phyloP scores from a whole-genome alignment of 345 rosid species.

The Cardamine occulta region DNA sequence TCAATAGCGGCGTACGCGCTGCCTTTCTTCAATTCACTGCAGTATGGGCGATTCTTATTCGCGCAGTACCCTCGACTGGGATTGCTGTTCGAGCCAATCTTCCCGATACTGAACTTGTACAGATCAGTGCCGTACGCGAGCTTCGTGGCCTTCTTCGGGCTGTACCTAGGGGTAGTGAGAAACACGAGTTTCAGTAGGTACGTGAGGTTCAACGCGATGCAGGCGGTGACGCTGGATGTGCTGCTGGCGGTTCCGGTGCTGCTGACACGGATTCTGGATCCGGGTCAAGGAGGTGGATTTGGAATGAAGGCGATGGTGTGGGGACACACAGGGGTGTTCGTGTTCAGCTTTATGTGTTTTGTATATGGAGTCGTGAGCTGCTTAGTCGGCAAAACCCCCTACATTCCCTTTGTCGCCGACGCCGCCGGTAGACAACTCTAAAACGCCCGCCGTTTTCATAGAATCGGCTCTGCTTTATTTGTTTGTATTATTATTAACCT shows the following conservation, averaged over 20 bases:
- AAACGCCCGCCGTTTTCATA: not conserved
- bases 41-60: slow-evolving; percentile 82
- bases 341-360: slow-evolving; percentile 74
- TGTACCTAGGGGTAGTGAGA: slow-evolving; percentile 81
- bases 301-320: slow-evolving; percentile 66
- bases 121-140: slow-evolving; percentile 81
- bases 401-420: slow-evolving; percentile 78
- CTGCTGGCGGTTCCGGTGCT: slow-evolving; percentile 74
- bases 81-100: slow-evolving; percentile 63
- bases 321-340: slow-evolving; percentile 75
- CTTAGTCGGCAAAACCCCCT: slow-evolving; percentile 79
- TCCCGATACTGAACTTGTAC: slow-evolving; percentile 73
- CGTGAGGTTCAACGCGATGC: slow-evolving; percentile 89
- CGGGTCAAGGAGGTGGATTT: slow-evolving; percentile 64
- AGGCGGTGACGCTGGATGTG: slow-evolving; percentile 86
- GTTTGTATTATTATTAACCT: not conserved
- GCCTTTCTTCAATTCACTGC: slow-evolving; percentile 87
- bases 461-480: not conserved
- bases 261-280: slow-evolving; percentile 64
- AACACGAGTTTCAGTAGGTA: slow-evolving; percentile 71
- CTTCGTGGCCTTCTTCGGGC: slow-evolving; percentile 87
- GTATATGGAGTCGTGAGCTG: slow-evolving; percentile 59
- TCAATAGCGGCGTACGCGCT: slow-evolving; percentile 78
- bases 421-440: slow-evolving; percentile 76
- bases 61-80: slow-evolving; percentile 62